A percentile compares a stretch with the other conserved stretches of the same genome.
Evolutionary conservation across 2,329 filamentous ascomycete species (phyloP).

Genomic region (Colletotrichum salicis): DNA sequence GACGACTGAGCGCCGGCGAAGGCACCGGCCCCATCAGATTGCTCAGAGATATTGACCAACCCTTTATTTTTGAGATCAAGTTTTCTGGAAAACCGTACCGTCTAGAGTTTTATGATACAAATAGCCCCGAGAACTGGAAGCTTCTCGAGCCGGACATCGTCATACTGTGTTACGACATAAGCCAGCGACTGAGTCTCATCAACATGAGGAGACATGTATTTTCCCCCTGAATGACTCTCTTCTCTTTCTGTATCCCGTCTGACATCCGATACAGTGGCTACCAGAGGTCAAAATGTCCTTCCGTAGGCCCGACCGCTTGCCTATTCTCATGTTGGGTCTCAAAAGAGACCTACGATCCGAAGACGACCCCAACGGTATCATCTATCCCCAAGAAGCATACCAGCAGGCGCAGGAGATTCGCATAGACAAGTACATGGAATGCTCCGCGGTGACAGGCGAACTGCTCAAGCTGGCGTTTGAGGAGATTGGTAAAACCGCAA

Average conservation of each 20-base stretch:
- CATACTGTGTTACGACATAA: constrained; percentile 71
- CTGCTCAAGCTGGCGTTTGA: constrained; percentile 67
- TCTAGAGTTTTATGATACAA: constrained; percentile 70
- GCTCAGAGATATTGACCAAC: constrained; percentile 69
- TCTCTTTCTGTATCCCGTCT: constrained; percentile 7
- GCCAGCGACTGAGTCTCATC: constrained; percentile 66
- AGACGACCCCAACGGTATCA: constrained; percentile 67
- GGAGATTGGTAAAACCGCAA: constrained; percentile 68
- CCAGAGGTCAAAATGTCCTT: constrained; percentile 64
- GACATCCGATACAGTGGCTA: constrained; percentile 61
- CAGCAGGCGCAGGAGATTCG: constrained; percentile 66
- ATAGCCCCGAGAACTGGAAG: constrained; percentile 67
- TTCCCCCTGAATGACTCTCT: constrained; percentile 26
- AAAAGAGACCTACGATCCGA: constrained; percentile 70
- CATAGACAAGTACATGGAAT: constrained; percentile 72
- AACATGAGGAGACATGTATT: constrained; percentile 67
- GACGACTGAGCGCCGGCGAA: constrained; percentile 62
- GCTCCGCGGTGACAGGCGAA: constrained; percentile 70
- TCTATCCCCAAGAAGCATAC: constrained; percentile 71
- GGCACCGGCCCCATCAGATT: constrained; percentile 56
- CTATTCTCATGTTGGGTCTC: constrained; percentile 67
- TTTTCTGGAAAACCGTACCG: constrained; percentile 53
- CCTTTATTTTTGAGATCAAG: constrained; percentile 67
- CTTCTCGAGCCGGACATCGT: constrained; percentile 68
- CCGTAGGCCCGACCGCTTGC: constrained; percentile 57